Conservation (phyloP, 73 alveolate species). For the Paramecium primaurelia region DNA sequence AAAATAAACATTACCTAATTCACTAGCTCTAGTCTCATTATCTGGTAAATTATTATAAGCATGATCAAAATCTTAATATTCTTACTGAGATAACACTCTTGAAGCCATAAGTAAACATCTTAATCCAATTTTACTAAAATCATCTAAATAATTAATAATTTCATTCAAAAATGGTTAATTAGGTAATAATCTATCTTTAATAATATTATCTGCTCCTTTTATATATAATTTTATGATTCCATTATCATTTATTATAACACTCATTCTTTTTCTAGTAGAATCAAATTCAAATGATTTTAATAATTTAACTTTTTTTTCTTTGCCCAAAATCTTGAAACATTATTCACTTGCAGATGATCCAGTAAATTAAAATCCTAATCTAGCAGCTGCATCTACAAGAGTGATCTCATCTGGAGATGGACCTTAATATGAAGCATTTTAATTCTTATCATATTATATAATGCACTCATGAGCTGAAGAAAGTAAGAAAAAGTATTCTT, state of each 20-base stretch:
- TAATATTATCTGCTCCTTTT: constrained; percentile 85
- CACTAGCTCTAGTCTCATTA: constrained; percentile 74
- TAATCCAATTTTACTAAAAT: constrained; percentile 76
- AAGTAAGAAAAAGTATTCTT: constrained; percentile 62
- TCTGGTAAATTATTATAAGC: constrained; percentile 66
- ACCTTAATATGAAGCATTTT: constrained; percentile 67
- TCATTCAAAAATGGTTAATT: constrained; percentile 62
- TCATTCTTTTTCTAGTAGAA: constrained; percentile 92
- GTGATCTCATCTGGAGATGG: constrained; percentile 94
- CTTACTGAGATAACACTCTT: constrained; percentile 84
- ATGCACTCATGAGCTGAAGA: constrained; percentile 83
- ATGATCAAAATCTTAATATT: constrained; percentile 73
- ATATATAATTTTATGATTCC: constrained; percentile 61
- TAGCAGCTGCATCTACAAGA: constrained; percentile 89
- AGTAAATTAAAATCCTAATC: constrained; percentile 81
- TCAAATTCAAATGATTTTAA: constrained; percentile 86
- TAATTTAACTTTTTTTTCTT: constrained; percentile 66
- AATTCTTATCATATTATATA: constrained; percentile 66
- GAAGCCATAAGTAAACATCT: constrained; percentile 91
- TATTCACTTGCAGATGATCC: constrained; percentile 43
- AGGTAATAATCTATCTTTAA: constrained; percentile 59
- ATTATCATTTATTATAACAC: constrained; percentile 81
- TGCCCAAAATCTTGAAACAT: constrained; percentile 35
- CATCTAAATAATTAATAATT: constrained; percentile 61
- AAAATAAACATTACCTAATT: constrained; percentile 8